These are phyloP conservation scores for Brassica cretica DNA, from an alignment of 345 rosid species.

Conservation along the genomic window DNA sequence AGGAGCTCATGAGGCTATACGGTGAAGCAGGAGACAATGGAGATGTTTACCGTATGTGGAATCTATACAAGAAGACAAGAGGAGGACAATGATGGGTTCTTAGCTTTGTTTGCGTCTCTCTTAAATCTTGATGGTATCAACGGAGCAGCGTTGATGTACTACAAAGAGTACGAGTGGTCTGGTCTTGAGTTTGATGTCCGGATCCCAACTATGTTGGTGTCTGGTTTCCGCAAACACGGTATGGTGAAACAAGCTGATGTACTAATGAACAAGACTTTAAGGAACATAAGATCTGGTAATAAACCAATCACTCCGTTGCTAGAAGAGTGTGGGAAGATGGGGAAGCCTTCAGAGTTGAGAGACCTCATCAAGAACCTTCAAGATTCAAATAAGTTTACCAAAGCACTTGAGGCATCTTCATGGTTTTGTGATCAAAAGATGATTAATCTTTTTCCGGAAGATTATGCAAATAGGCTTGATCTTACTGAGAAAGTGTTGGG, in stretches of 20 bases:
- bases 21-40: too few species aligned
- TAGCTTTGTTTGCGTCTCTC: not conserved
- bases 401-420: constrained; percentile 1
- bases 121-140: not conserved
- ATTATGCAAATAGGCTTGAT: not conserved
- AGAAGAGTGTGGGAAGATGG: not conserved
- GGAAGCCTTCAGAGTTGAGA: not conserved
- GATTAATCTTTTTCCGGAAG: not conserved
- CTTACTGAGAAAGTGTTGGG: too few species aligned
- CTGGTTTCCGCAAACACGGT: not conserved
- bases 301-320: not conserved
- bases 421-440: not conserved
- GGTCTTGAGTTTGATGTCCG: constrained; percentile 2
- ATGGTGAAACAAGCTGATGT: constrained; percentile 2
- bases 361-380: constrained; percentile 3
- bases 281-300: not conserved
- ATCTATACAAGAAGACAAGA: too few species aligned
- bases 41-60: too few species aligned
- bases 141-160: not conserved
- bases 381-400: not conserved
- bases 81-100: not conserved
- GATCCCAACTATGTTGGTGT: not conserved
- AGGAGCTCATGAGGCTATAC: too few species aligned
- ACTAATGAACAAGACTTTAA: not conserved
- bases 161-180: not conserved